Percentiles rank a stretch among this genome's conserved stretches.
These are phyloP conservation scores for Funneliformis geosporum DNA, from an alignment of 192 early-diverging fungal species.

Conservation along the genomic window DNA sequence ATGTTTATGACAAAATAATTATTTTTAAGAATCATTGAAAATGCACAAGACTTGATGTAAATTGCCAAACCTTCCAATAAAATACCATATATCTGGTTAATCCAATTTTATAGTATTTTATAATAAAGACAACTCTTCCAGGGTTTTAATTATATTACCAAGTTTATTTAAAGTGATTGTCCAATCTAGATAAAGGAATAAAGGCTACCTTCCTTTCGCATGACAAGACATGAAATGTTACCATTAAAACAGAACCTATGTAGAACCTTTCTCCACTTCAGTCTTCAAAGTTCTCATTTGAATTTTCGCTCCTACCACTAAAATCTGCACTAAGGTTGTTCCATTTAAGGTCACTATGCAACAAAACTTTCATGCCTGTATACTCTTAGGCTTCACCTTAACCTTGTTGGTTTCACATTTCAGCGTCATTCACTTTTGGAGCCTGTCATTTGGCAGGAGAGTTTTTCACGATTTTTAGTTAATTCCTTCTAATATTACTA, in stretches of 20 bases:
- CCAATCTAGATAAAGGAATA: conserved; percentile 73
- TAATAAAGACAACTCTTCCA: conserved; percentile 76
- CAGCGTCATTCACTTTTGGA: conserved; percentile 78
- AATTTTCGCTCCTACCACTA: conserved; percentile 81
- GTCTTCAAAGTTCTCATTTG: conserved; percentile 84
- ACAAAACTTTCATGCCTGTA: conserved; percentile 67
- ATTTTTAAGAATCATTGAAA: conserved; percentile 69
- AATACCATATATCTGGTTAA: conserved; percentile 63
- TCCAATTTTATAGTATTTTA: conserved; percentile 62
- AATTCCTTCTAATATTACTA: conserved; percentile 82
- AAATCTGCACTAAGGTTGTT: conserved; percentile 76
- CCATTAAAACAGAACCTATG: conserved; percentile 56
- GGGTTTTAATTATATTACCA: conserved; percentile 65
- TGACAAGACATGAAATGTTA: conserved; percentile 44
- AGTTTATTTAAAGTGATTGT: conserved; percentile 63
- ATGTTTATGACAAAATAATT: conserved; percentile 53
- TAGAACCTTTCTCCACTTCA: conserved; percentile 82
- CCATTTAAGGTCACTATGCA: conserved; percentile 63
- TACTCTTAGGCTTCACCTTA: conserved; percentile 63
- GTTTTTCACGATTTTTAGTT: conserved; percentile 73
- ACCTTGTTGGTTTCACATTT: conserved; percentile 77
- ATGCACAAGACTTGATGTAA: conserved; percentile 63
- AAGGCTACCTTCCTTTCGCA: conserved; percentile 81
- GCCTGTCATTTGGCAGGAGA: conserved; percentile 65
- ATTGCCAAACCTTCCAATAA: conserved; percentile 51